Base-by-base conservation (phyloP, 2,329 filamentous ascomycete species). In the Aschersonia sp. region DNA sequence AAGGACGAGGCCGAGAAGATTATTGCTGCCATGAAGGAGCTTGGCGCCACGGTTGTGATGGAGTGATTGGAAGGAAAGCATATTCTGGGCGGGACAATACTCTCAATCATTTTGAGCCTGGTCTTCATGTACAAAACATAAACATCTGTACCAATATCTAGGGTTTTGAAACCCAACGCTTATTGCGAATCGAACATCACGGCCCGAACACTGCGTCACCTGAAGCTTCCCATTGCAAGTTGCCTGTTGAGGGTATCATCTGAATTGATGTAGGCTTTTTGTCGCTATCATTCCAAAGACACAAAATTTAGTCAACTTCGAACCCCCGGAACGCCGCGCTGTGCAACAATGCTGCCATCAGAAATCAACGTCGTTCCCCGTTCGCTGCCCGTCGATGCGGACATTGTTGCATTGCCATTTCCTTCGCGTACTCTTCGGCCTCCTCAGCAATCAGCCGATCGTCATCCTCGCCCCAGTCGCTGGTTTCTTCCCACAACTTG, bases 1-100 rank as follows among this genome's bases (percentile, higher is more conserved):
- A 99, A 98, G 79, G 92, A 99, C 63, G 94, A 99, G 67, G 88
- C 87, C 6, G 90, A 97, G 78, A 98, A 98, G 83, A 96, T 98
- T 62, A 80, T 98, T 50, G 86, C 87, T 67, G 81, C 86, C 42
- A 77, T 99, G 74, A 97, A 97, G 80, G 89, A 78, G 56, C 72
- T 99, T 52, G 92, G 92, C 55, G 92, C 84, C 54, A 87, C 85
- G 55, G 90, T 87, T 52, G 71, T 78, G 54, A 92, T 98, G 86
- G 92, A 98, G 67, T 97, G 87, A 72, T 59, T 45, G 31, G 42
- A 45, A 47, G 14, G 42, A 42, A 45, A 29, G 47, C 11, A 32
- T 31, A 41, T 32, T 42, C 30, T 42, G 37, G 33, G 30, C 29
- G 46, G 43, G 40, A 45, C 32, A 42, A 40, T 4, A 42, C 2